Base-by-base conservation (phyloP, 202 grass and related monocot genomes). In the Carex sylvatica region DNA sequence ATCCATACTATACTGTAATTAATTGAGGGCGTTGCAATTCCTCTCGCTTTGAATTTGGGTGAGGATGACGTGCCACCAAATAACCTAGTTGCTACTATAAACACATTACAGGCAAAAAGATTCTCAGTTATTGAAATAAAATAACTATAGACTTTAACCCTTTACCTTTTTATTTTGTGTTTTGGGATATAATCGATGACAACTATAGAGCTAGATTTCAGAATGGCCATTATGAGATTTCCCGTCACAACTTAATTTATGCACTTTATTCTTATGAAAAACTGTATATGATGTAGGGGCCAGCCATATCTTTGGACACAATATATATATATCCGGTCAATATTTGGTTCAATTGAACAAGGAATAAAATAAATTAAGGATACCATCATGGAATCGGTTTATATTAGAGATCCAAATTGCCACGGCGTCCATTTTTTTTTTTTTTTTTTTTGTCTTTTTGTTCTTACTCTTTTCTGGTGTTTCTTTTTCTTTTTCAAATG, bases 171-270 rank as follows among this genome's bases (percentile, higher is more conserved):
- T 46, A 6, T 44, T 71, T 47, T 47, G 9, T 44, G 13, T 22
- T 46, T 42, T 22, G 40, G 19, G 33, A 68, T 68, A 49, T 23
- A 22, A 19, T 72, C n/a, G 18, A 19, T 47, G 42, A 49, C 40
- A 24, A 72, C 42, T 51, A 73, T 51, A 51, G 69, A 51, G 69
- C 69, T 49, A 51, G 70, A 52, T 53, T 74, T 74, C 23, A 53
- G 46, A 74, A 74, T 53, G 23, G 69, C 23, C 46, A 74, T 74
- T 1, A 53, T 28, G 24, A 11, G 23, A 28, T 53, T 9, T 52
- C 12, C 46, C 31, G n/a, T 74, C 46, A 54, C 23, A 52, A 16
- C 10, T 22, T 22, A 46, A 73, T 14, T 51, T 53, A 53, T 53
- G 28, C 23, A 53, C 46, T 30, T 49, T 59, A 59, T 59, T 59